A percentile compares a stretch with the other conserved stretches of the same genome.
Conservation (phyloP, 306 rosid genomes). For the Inga leiocalycina region DNA sequence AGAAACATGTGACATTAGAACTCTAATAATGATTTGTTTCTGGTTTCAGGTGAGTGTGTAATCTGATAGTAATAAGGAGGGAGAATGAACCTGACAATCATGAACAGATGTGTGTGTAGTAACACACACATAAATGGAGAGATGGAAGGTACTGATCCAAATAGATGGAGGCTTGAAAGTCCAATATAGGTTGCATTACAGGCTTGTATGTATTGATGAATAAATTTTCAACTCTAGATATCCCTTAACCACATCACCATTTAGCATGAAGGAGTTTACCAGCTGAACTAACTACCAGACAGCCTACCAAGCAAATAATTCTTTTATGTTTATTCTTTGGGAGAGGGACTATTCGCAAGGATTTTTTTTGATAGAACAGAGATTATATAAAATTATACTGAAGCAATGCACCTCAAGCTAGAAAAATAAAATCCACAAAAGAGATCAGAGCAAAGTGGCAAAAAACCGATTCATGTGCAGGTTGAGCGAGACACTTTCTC, state of each 20-base stretch:
- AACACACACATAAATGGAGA: background rate
- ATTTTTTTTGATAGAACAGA: background rate
- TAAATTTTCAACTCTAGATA: background rate
- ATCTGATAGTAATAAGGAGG: background rate
- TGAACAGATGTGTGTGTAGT: background rate
- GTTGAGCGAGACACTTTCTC: too few relatives aligned
- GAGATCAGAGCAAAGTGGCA: background rate
- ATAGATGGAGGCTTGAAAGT: background rate
- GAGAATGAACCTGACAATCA: background rate
- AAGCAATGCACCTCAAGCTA: background rate
- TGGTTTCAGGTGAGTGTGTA: background rate
- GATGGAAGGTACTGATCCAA: conserved; percentile 2
- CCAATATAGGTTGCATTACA: background rate
- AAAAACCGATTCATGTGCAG: too few relatives aligned
- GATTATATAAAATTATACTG: background rate
- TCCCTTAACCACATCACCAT: background rate
- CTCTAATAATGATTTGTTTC: background rate
- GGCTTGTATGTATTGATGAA: background rate
- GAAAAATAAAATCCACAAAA: background rate
- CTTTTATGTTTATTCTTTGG: conserved; percentile 8
- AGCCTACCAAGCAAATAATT: conserved; percentile 4
- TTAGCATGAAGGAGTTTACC: background rate
- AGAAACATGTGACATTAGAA: background rate
- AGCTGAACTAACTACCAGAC: background rate
- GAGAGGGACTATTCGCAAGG: background rate